Base-by-base conservation (phyloP, 2,329 filamentous ascomycete genomes). In the Hypoxylon sp. region DNA sequence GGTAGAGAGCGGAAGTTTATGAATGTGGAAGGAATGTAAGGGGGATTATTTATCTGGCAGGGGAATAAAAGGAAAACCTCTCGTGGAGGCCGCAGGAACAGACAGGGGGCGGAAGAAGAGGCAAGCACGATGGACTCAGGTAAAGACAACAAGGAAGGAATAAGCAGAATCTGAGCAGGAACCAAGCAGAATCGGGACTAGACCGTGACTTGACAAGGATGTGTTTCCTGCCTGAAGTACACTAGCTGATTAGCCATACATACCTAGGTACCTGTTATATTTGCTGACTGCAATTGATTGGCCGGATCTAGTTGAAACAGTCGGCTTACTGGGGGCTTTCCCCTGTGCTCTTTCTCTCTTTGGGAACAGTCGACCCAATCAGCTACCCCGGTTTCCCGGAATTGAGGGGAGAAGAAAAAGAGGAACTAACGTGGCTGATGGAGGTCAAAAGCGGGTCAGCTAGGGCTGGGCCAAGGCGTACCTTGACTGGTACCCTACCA, bases 11-110 rank as follows among this genome's bases (percentile, higher is more conserved):
- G 54, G 54, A 60, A 64, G 53, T 34, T 51, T 50, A 57, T 51
- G 53, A 68, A 51, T 30, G 16, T 63, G 60, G 37, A 65, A 69
- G 67, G 71, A 63, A 65, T 56, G 65, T 63, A 46, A 56, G 59
- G 70, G 50, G 62, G 32, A 52, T 68, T 68, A 74, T 73, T 68
- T 67, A 67, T 68, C 63, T 58, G 58, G 50, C 52, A 68, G 61
- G 47, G 61, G 55, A 54, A 57, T 32, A 46, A 41, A 43, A 8
- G 25, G 30, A 47, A 56, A 56, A 25, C 30, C 30, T 19, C 30
- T 63, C 52, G 48, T 68, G 56, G 53, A 61, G 60, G 57, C 64
- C 59, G 62, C 63, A 65, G 48, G 45, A 39, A 47, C 29, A 56
- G 43, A 29, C 46, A 45, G 37, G 34, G 34, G 34, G 27, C 23